Evolutionary conservation across 495 filamentous ascomycete species (phyloP).

Genomic region (Penicillium manginii): DNA sequence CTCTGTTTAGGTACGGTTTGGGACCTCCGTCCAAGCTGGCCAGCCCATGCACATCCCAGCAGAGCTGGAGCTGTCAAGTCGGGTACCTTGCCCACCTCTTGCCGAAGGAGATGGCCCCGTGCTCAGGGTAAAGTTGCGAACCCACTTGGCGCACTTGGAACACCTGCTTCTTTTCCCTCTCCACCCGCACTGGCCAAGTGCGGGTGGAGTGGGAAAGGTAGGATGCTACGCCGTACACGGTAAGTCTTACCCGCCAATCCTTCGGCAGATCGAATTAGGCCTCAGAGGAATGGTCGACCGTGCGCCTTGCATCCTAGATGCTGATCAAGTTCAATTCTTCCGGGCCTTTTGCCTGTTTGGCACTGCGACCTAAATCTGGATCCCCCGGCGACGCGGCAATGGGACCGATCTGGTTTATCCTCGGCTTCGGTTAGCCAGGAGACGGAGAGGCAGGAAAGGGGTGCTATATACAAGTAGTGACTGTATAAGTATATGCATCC

Average conservation of each 20-base stretch:
- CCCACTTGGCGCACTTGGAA: slow-evolving; percentile 4
- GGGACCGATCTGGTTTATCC: slow-evolving; percentile 2
- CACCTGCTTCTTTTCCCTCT: neutral
- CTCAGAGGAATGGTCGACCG: slow-evolving; percentile 7
- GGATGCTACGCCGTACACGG: slow-evolving; percentile 29
- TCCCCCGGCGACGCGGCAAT: neutral
- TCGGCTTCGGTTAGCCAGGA: neutral
- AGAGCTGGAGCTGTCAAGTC: slow-evolving; percentile 3
- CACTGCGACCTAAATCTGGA: neutral
- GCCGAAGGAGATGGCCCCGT: slow-evolving; percentile 20
- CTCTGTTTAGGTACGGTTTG: neutral
- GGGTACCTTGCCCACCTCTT: slow-evolving; percentile 6
- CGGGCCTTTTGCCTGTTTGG: slow-evolving; percentile 2
- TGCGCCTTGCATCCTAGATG: slow-evolving; percentile 19
- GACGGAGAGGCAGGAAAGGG: neutral
- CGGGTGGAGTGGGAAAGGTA: slow-evolving; percentile 3
- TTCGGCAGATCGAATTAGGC: slow-evolving; percentile 32
- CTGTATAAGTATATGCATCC: neutral
- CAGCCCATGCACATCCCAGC: too few relatives aligned
- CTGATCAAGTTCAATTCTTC: slow-evolving; percentile 11
- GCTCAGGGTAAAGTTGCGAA: slow-evolving; percentile 8
- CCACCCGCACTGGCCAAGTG: slow-evolving; percentile 19
- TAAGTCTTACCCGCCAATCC: slow-evolving; percentile 32
- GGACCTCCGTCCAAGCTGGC: too few relatives aligned
- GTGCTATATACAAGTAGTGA: neutral